Conservation (phyloP, 495 filamentous ascomycete species). For the Patellaria atrata region DNA sequence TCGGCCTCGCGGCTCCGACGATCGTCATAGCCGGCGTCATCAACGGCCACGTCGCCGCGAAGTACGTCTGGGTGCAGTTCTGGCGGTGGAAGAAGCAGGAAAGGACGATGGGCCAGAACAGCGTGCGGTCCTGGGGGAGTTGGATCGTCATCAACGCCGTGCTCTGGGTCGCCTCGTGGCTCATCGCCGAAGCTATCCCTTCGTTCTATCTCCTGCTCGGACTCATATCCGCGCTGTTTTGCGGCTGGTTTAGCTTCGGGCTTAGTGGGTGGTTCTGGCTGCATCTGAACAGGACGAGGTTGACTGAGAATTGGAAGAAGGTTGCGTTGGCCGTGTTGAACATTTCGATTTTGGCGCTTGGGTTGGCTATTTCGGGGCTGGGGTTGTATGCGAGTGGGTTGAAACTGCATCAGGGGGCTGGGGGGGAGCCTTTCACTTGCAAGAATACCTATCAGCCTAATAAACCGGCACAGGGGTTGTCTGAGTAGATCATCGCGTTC, state of each 20-base stretch:
- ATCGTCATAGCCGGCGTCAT: conserved; percentile 58
- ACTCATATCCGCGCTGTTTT: conserved; percentile 19
- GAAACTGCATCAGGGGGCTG: conserved; percentile 7
- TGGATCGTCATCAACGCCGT: conserved; percentile 20
- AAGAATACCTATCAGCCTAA: too few species aligned
- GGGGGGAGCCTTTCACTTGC: conserved; percentile 9
- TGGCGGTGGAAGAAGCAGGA: too few species aligned
- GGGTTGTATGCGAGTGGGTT: conserved; percentile 14
- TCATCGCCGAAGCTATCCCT: conserved; percentile 24
- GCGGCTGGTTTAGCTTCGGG: conserved; percentile 13
- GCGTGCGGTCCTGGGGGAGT: conserved; percentile 14
- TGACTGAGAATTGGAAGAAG: conserved; percentile 23
- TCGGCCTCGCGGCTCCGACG: conserved; percentile 65
- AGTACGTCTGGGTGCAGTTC: conserved; percentile 20
- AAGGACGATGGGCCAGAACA: conserved; percentile 4
- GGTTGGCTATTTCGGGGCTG: conserved; percentile 7
- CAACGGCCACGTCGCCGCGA: conserved; percentile 36
- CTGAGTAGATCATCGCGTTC: too few species aligned
- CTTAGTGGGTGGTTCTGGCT: conserved; percentile 15
- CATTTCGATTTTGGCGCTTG: conserved; percentile 37
- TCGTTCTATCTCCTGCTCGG: conserved; percentile 22
- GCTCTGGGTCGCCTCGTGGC: conserved; percentile 19
- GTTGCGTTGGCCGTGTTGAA: conserved; percentile 34
- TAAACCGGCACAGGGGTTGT: too few species aligned
- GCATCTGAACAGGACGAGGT: conserved; percentile 25